Evolutionary conservation across 2,329 filamentous ascomycete species (phyloP).

Genomic region (Podosphaera aphanis): DNA sequence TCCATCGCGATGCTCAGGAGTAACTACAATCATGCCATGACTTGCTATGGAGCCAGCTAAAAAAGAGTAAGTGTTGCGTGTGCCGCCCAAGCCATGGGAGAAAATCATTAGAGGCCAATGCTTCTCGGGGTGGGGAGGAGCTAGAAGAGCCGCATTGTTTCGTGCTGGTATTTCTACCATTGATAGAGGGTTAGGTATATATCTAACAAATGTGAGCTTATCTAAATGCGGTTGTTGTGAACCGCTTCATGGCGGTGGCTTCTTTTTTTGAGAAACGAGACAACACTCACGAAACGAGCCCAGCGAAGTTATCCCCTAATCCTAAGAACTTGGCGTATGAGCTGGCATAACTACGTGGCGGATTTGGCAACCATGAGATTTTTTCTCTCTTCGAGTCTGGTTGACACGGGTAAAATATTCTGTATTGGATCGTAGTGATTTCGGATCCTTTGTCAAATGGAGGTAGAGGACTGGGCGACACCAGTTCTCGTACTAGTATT

Average conservation of each 20-base stretch:
- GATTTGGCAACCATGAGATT: conserved; percentile 56
- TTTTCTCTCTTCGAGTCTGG: conserved; percentile 22
- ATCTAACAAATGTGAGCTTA: conserved; percentile 20
- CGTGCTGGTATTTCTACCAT: conserved; percentile 50
- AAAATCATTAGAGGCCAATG: conserved; percentile 69
- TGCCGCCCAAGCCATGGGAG: conserved; percentile 65
- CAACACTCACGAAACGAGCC: conserved; percentile 32
- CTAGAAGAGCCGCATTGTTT: conserved; percentile 43
- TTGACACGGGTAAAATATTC: conserved; percentile 57
- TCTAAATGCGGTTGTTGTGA: too few relatives aligned
- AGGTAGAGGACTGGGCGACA: conserved; percentile 29
- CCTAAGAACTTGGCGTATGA: conserved; percentile 61
- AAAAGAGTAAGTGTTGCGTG: conserved; percentile 67
- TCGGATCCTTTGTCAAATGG: conserved; percentile 19
- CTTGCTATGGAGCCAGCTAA: conserved; percentile 56
- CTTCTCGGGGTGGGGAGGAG: conserved; percentile 22
- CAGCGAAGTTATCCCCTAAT: conserved; percentile 31
- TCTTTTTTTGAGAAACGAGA: neutral
- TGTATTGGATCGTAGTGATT: conserved; percentile 54
- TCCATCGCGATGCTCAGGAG: conserved; percentile 64
- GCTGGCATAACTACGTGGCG: conserved; percentile 49
- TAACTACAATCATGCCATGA: conserved; percentile 59
- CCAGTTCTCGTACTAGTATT: conserved; percentile 39
- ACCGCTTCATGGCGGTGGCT: conserved; percentile 1
- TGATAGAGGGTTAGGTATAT: conserved; percentile 46